Conservation (phyloP, 192 early-diverging fungal genomes). For the Glomus cerebriforme region DNA sequence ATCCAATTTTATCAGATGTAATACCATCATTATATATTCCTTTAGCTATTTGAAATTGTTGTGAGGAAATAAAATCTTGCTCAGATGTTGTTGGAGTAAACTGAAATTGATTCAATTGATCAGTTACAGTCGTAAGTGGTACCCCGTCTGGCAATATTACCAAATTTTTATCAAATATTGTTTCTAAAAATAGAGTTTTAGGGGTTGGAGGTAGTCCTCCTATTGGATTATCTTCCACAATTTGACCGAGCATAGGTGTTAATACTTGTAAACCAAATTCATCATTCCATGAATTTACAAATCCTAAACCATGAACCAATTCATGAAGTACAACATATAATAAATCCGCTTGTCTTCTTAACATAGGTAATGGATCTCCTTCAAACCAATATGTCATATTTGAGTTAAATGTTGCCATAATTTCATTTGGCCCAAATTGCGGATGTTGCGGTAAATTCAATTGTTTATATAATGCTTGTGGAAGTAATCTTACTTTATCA, state of each 20-base stretch:
- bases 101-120: background rate
- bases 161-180: background rate
- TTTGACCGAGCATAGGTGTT: background rate
- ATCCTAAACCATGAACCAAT: too few relatives aligned
- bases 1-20: background rate
- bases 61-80: background rate
- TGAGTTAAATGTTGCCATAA: slow-evolving; percentile 42
- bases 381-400: slow-evolving; percentile 34
- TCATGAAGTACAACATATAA: background rate
- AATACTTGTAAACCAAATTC: background rate
- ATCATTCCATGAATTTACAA: background rate
- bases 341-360: background rate
- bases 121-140: background rate
- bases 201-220: too few relatives aligned
- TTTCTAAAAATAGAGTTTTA: background rate
- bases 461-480: slow-evolving; percentile 46
- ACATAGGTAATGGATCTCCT: background rate
- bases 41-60: background rate
- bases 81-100: background rate
- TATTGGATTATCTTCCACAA: too few relatives aligned
- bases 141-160: background rate
- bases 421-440: slow-evolving; percentile 37
- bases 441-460: slow-evolving; percentile 25
- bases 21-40: background rate
- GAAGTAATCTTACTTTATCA: slow-evolving; percentile 39